A percentile compares a stretch with the other conserved stretches of the same genome.
phyloP scores from a whole-genome alignment of 306 rosid species.

The Fragaria vesca region DNA sequence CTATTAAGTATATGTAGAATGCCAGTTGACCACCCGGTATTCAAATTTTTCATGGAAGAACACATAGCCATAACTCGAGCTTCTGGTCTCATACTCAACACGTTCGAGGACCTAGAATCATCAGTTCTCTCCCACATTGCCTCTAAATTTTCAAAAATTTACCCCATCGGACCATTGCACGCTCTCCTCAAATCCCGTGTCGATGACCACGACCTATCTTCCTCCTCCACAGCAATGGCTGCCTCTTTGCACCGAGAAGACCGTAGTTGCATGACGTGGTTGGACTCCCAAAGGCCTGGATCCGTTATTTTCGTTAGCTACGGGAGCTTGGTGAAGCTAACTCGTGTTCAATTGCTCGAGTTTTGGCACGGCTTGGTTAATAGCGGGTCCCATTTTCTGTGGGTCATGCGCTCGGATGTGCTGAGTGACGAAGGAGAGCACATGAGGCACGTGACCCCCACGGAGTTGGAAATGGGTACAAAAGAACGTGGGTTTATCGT shows the following conservation, averaged over 20 bases:
- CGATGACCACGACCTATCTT: background rate
- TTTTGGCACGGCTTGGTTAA: constrained; percentile 26
- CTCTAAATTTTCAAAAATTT: background rate
- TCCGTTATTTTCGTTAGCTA: constrained; percentile 24
- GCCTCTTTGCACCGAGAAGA: background rate
- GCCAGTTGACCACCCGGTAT: background rate
- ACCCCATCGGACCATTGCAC: constrained; percentile 25
- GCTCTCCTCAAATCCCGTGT: constrained; percentile 10
- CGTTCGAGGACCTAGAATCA: constrained; percentile 12
- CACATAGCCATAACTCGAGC: background rate
- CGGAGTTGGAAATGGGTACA: constrained; percentile 23
- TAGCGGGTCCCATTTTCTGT: constrained; percentile 5
- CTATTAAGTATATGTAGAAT: constrained; percentile 8
- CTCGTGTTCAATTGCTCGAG: constrained; percentile 9
- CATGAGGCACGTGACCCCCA: background rate
- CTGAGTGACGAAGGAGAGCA: constrained; percentile 1
- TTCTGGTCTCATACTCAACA: constrained; percentile 16
- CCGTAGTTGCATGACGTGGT: constrained; percentile 9
- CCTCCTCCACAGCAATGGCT: background rate
- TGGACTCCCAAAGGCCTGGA: background rate
- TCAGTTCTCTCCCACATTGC: constrained; percentile 3
- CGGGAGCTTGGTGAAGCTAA: constrained; percentile 21
- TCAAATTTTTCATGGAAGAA: background rate
- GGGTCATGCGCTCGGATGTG: background rate
- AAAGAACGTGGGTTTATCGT: constrained; percentile 32